Conservation (phyloP, 164 flowering plant genomes). For the Santalum album region DNA sequence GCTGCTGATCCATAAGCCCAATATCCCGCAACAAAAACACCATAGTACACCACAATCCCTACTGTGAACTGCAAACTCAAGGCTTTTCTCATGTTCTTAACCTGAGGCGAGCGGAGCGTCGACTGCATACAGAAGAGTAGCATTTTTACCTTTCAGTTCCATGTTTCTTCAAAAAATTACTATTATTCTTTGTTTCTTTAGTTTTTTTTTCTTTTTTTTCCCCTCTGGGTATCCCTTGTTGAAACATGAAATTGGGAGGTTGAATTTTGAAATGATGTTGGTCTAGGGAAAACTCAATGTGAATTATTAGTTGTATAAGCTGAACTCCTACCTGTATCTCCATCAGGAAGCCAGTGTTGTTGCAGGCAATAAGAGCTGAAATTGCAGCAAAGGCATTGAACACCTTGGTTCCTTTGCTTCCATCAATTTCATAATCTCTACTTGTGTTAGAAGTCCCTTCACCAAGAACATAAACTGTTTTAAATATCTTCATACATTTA, state of each 20-base stretch:
- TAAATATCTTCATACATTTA: too few species aligned
- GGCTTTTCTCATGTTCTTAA: constrained; percentile 52
- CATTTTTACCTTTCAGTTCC: background rate
- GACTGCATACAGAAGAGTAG: constrained; percentile 21
- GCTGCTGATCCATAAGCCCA: constrained; percentile 55
- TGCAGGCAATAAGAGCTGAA: constrained; percentile 31
- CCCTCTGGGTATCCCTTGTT: background rate
- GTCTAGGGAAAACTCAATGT: too few species aligned
- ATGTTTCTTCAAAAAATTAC: too few species aligned
- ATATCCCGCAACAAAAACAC: constrained; percentile 45
- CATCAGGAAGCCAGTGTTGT: constrained; percentile 32
- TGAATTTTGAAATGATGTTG: too few species aligned
- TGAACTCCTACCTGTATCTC: constrained; percentile 44
- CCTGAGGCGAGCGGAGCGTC: constrained; percentile 43
- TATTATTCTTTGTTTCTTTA: too few species aligned
- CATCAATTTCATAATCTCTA: constrained; percentile 27
- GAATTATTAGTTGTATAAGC: too few species aligned
- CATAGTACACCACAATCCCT: constrained; percentile 44
- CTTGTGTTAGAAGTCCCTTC: constrained; percentile 26
- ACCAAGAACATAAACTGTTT: background rate
- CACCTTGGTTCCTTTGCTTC: constrained; percentile 28
- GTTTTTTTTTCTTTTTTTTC: background rate
- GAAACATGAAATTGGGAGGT: background rate
- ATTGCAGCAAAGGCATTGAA: constrained; percentile 43
- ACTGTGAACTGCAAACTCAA: constrained; percentile 32